Evolutionary conservation across 495 filamentous ascomycete genomes (phyloP), one percentile per base, ranked within the genome.

Genomic region (Aspergillus asperescens): DNA sequence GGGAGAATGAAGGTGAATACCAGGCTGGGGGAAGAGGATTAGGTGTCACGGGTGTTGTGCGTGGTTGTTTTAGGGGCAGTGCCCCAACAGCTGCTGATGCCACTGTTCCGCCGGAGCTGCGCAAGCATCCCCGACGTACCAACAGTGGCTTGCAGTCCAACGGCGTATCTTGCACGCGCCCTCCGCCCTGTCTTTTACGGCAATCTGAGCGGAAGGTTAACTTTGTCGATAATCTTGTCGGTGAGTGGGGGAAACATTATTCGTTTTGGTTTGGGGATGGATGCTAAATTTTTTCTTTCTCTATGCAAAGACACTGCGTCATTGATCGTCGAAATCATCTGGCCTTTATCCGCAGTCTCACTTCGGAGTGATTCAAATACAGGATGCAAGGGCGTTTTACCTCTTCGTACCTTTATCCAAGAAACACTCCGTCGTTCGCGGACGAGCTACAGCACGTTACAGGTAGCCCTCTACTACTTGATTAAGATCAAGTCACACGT

Each of bases 191-290:
- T 51, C 81, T 96, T 46, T 78, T 90, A 38, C 87, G 93, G 51
- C 93, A 98, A 75, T 84, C 83, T 61, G 93, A 96, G 66, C 85
- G 93, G 55, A 97, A 96, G 75, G 81, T 87, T 63, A 90, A 85
- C 67, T 98, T 97, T 66, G 93, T 98, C 73, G 92, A 96, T 68
- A 90, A 83, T 74, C 89, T 98, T 66, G 92, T 98, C 79, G 93
- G 93, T 98, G 89, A 93, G 93, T 75, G 28, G 3, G 5, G 37
- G 13, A 39, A 6, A 32, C 1, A 34, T 20, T 12, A 9, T 3
- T 24, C 19, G n/a, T n/a, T n/a, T n/a, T n/a, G n/a, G n/a, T 20
- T 0, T 1, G 19, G 15, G 25, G 10, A 44, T 19, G 12, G 29
- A 7, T 49, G 48, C 55, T 67, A 58, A 66, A 52, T 41, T 37